Percentiles rank a stretch among this genome's conserved stretches.
phyloP scores from a whole-genome alignment of 495 filamentous ascomycete genomes.

The Trichoderma reesei region DNA sequence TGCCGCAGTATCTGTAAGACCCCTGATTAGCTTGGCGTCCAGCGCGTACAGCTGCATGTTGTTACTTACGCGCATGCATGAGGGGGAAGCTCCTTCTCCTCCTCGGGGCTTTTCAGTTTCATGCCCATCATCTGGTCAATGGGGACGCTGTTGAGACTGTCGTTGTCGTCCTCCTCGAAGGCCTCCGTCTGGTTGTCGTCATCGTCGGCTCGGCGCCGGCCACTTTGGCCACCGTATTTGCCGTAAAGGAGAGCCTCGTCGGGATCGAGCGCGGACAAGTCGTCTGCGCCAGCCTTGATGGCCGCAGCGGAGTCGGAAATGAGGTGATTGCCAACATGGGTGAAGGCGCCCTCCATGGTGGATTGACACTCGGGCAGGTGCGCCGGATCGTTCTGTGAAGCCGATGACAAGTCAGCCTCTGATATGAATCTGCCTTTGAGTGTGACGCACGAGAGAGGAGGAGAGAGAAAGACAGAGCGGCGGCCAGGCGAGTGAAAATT shows the following conservation, averaged over 20 bases:
- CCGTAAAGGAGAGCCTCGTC: slow-evolving; percentile 66
- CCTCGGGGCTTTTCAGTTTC: slow-evolving; percentile 52
- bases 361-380: background rate
- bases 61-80: slow-evolving; percentile 90
- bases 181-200: slow-evolving; percentile 85
- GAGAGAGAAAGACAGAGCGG: background rate
- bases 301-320: slow-evolving; percentile 61
- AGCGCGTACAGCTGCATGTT: slow-evolving; percentile 4
- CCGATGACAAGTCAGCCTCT: background rate
- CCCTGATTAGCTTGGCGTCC: slow-evolving; percentile 13
- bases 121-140: slow-evolving; percentile 65
- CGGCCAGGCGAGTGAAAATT: background rate
- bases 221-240: slow-evolving; percentile 50
- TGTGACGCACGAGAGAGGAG: background rate
- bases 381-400: background rate
- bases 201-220: slow-evolving; percentile 56
- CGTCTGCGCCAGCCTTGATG: slow-evolving; percentile 62
- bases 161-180: slow-evolving; percentile 82
- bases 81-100: slow-evolving; percentile 84
- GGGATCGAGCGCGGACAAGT: slow-evolving; percentile 57
- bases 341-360: slow-evolving; percentile 76
- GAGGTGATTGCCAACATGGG: slow-evolving; percentile 73
- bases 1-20: slow-evolving; percentile 79
- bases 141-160: slow-evolving; percentile 81
- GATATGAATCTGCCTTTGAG: background rate